Percentiles rank a stretch among this genome's conserved stretches.
phyloP scores from a whole-genome alignment of 108 stramenopile species.

The Cylindrotheca closterium region DNA sequence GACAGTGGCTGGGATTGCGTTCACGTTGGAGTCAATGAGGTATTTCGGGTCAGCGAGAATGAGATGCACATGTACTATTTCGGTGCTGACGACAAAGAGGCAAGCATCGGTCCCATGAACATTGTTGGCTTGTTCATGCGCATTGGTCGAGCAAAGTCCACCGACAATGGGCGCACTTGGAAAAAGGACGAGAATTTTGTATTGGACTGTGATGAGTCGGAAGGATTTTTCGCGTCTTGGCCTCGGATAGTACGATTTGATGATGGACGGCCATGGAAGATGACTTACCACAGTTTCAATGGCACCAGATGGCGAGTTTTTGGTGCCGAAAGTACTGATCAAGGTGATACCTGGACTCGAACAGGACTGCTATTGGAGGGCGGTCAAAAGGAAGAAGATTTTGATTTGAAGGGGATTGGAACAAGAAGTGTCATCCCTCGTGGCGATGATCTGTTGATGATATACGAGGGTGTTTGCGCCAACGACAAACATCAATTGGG shows the following conservation, averaged over 20 bases:
- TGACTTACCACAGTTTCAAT: constrained; percentile 30
- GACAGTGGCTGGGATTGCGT: constrained; percentile 16
- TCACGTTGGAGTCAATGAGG: constrained; percentile 26
- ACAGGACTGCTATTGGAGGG: constrained; percentile 3
- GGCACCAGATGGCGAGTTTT: constrained; percentile 16
- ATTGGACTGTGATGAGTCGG: constrained; percentile 9
- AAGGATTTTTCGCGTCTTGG: constrained; percentile 29
- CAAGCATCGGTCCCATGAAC: neutral
- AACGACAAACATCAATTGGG: constrained; percentile 16
- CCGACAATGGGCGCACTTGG: constrained; percentile 20
- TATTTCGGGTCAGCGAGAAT: constrained; percentile 5
- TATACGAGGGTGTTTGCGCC: constrained; percentile 21
- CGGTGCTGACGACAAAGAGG: constrained; percentile 7
- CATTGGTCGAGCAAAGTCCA: constrained; percentile 20
- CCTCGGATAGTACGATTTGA: constrained; percentile 15
- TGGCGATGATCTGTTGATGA: constrained; percentile 13
- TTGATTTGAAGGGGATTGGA: constrained; percentile 15
- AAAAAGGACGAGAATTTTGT: constrained; percentile 1
- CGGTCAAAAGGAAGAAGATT: constrained; percentile 6
- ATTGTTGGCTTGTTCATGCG: constrained; percentile 12
- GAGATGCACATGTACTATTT: constrained; percentile 28
- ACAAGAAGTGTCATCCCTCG: constrained; percentile 9
- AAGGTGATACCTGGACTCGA: constrained; percentile 15
- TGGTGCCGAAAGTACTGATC: constrained; percentile 8
- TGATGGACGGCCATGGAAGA: constrained; percentile 8